A percentile compares a stretch with the other conserved stretches of the same genome.
phyloP scores from a whole-genome alignment of 2,329 filamentous ascomycete species.

The Chrysosphaeria jannelii region DNA sequence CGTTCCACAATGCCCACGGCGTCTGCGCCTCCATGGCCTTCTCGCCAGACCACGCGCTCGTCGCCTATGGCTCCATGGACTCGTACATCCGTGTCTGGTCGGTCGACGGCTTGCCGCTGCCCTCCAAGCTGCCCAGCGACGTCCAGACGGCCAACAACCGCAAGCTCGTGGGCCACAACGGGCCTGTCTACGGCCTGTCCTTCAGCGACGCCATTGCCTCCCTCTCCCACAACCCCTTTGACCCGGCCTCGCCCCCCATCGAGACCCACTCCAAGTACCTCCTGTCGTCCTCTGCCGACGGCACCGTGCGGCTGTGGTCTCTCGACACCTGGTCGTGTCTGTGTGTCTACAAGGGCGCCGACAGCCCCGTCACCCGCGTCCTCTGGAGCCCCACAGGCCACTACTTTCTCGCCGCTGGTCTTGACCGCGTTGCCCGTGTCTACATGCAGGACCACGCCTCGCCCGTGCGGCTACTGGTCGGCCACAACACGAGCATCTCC shows the following conservation, averaged over 20 bases:
- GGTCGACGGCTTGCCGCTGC: slow-evolving; percentile 55
- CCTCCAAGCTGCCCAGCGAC: slow-evolving; percentile 28
- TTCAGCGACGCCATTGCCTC: slow-evolving; percentile 47
- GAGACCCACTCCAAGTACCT: slow-evolving; percentile 40
- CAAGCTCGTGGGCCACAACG: slow-evolving; percentile 68
- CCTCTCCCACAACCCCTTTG: slow-evolving; percentile 18
- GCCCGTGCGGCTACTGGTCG: slow-evolving; percentile 61
- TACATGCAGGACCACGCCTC: slow-evolving; percentile 88
- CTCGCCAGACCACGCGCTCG: slow-evolving; percentile 63
- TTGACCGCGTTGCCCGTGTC: slow-evolving; percentile 68
- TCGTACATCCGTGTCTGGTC: slow-evolving; percentile 93
- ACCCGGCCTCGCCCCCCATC: slow-evolving; percentile 13
- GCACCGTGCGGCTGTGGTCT: slow-evolving; percentile 75
- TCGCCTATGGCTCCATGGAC: slow-evolving; percentile 69
- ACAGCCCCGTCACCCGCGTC: slow-evolving; percentile 66
- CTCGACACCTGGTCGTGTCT: slow-evolving; percentile 77
- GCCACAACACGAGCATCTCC: slow-evolving; percentile 83
- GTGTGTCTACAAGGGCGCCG: slow-evolving; percentile 80
- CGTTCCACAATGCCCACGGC: slow-evolving; percentile 45
- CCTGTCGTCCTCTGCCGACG: slow-evolving; percentile 65
- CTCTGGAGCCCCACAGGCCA: slow-evolving; percentile 81
- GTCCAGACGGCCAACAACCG: slow-evolving; percentile 31
- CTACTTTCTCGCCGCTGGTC: slow-evolving; percentile 70
- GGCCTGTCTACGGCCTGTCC: slow-evolving; percentile 61
- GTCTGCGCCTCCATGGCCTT: slow-evolving; percentile 88